Conservation (phyloP, 805 yeast genomes). For the Nakazawaea populi region DNA sequence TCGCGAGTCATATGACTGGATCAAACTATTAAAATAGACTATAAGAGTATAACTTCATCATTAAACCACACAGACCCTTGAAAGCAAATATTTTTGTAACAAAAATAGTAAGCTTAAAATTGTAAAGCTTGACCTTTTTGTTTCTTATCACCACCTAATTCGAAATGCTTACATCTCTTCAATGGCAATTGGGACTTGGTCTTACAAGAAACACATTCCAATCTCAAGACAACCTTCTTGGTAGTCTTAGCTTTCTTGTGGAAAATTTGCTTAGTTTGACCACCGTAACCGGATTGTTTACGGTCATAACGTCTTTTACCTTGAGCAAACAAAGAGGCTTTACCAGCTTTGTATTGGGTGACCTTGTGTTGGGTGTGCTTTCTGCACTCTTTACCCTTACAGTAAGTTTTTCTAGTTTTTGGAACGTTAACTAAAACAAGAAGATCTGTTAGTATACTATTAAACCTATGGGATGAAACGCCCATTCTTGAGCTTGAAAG, state of each 20-base stretch:
- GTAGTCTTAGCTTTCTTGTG: slow-evolving; percentile 99
- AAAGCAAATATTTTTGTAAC: slow-evolving; percentile 3
- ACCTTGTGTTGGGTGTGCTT: slow-evolving; percentile 99
- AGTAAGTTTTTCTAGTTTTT: slow-evolving; percentile 99
- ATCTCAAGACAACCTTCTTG: slow-evolving; percentile 99
- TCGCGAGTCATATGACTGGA: background rate
- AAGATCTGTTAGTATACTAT: background rate
- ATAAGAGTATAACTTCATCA: slow-evolving; percentile 6
- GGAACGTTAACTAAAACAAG: slow-evolving; percentile 88
- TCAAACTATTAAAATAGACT: slow-evolving; percentile 1
- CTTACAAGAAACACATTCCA: slow-evolving; percentile 98
- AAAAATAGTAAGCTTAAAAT: slow-evolving; percentile 54
- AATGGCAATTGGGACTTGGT: slow-evolving; percentile 96
- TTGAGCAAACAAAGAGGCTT: slow-evolving; percentile 98
- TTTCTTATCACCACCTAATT: slow-evolving; percentile 99
- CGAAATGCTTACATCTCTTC: slow-evolving; percentile 99
- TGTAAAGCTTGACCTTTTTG: slow-evolving; percentile 99
- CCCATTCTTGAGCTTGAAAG: too few species aligned
- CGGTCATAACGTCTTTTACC: slow-evolving; percentile 99
- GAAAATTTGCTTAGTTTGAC: slow-evolving; percentile 99
- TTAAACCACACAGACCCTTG: slow-evolving; percentile 5
- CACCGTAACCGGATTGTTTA: slow-evolving; percentile 99
- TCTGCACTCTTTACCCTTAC: slow-evolving; percentile 98
- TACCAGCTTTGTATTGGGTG: slow-evolving; percentile 99
- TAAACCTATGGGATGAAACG: too few species aligned